These are phyloP conservation scores for Leishmania arabica DNA, from an alignment of 208 protist species.

Conservation along the genomic window DNA sequence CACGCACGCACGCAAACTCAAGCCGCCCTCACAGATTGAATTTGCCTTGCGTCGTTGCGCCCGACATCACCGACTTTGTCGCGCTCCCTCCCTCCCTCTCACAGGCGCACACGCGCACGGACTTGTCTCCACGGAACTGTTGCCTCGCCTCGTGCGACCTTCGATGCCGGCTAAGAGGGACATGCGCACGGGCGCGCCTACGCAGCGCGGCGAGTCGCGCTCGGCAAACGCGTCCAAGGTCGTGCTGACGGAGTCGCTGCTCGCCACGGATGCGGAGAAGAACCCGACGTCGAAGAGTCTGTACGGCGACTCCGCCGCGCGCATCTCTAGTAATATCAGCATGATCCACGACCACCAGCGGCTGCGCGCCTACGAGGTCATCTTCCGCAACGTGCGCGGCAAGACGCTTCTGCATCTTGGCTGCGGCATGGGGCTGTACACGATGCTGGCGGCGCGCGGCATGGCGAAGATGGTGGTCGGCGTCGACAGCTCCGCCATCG, in stretches of 20 bases:
- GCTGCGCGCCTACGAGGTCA: constrained; percentile 77
- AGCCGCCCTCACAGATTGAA: not conserved
- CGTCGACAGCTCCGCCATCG: constrained; percentile 79
- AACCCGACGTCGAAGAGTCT: constrained; percentile 81
- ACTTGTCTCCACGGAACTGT: constrained; percentile 1
- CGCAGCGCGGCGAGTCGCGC: constrained; percentile 16
- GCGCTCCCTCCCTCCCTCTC: not conserved
- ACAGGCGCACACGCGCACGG: not conserved
- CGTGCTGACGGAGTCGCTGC: constrained; percentile 73
- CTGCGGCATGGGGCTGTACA: constrained; percentile 87
- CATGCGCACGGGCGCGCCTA: not conserved
- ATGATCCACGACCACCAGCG: constrained; percentile 74
- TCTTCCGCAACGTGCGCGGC: constrained; percentile 72
- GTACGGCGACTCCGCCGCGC: constrained; percentile 80
- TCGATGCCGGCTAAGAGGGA: constrained; percentile 26
- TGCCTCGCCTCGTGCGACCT: not conserved
- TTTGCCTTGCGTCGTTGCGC: not conserved
- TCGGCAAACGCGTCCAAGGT: constrained; percentile 32
- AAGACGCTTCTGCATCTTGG: constrained; percentile 90
- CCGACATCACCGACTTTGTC: not conserved
- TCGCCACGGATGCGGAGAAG: constrained; percentile 86
- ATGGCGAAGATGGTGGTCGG: constrained; percentile 81
- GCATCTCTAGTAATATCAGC: constrained; percentile 80
- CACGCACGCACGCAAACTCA: not conserved
- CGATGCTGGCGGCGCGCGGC: constrained; percentile 81